phyloP scores from a whole-genome alignment of 2,329 filamentous ascomycete genomes.

The Drechslerella stenobrocha region DNA sequence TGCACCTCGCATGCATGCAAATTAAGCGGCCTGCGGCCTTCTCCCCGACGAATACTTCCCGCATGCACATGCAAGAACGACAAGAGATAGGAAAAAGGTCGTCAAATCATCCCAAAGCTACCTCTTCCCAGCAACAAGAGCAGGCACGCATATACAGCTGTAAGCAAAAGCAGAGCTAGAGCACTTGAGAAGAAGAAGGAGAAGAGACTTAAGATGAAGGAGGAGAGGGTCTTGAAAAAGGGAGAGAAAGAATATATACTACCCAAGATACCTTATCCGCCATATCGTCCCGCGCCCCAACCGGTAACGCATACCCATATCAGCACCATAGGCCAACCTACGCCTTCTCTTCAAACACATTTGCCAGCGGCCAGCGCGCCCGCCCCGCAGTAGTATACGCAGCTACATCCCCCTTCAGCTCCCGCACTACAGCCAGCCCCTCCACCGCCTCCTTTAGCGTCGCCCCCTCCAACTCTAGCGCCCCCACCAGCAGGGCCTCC shows the following conservation, averaged over 20 bases:
- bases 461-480: slow-evolving; percentile 61
- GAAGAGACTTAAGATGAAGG: no score
- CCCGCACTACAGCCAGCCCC: slow-evolving; percentile 60
- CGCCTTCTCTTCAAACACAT: slow-evolving; percentile 56
- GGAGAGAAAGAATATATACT: slow-evolving; percentile 16
- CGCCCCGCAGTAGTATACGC: slow-evolving; percentile 56
- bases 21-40: no score
- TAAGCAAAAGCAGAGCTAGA: no score
- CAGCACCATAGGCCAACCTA: slow-evolving; percentile 1
- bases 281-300: not conserved
- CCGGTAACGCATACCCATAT: not conserved
- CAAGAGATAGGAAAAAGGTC: not conserved
- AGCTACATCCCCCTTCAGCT: slow-evolving; percentile 58
- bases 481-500: slow-evolving; percentile 67
- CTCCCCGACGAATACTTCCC: no score
- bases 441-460: slow-evolving; percentile 64
- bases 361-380: slow-evolving; percentile 61
- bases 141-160: no score
- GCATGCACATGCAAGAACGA: not conserved
- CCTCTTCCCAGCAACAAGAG: no score
- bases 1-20: slow-evolving; percentile 1
- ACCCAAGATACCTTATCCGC: slow-evolving; percentile 14
- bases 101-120: not conserved
- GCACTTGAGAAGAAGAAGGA: no score
- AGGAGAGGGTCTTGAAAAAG: no score